Percentiles rank a stretch among this genome's conserved stretches.
phyloP scores from a whole-genome alignment of 2,329 filamentous ascomycete genomes.

The Anthostomella pinea region DNA sequence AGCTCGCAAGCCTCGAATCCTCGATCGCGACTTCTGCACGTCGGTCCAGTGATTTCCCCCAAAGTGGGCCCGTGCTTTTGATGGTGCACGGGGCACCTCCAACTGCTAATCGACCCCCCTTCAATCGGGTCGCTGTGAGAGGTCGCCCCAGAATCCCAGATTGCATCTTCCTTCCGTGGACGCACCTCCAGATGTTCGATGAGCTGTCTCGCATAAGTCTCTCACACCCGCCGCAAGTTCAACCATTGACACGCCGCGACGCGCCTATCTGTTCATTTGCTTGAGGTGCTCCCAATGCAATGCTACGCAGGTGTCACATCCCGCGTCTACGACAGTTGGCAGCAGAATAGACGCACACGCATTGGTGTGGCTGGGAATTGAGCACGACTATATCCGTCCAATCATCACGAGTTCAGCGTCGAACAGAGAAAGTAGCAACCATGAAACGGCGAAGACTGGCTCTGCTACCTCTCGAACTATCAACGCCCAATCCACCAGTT shows the following conservation, averaged over 20 bases:
- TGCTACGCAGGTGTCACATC: constrained; percentile 17
- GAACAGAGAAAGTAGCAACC: neutral
- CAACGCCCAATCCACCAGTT: constrained; percentile 5
- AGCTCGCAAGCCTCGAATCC: too few relatives aligned
- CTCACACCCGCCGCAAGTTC: constrained; percentile 15
- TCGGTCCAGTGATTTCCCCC: too few relatives aligned
- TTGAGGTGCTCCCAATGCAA: constrained; percentile 24
- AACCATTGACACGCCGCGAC: constrained; percentile 19
- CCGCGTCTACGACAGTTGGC: constrained; percentile 26
- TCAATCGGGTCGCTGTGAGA: constrained; percentile 15
- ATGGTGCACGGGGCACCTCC: constrained; percentile 6
- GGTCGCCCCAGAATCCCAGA: constrained; percentile 24
- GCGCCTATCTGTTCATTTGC: constrained; percentile 22
- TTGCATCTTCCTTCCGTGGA: constrained; percentile 9
- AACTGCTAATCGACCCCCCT: constrained; percentile 3
- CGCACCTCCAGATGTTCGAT: constrained; percentile 21
- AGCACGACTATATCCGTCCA: constrained; percentile 2
- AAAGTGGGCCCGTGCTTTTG: constrained; percentile 1
- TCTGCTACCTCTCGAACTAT: constrained; percentile 3
- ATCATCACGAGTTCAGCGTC: constrained; percentile 3
- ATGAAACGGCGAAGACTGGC: neutral
- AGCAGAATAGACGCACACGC: constrained; percentile 10
- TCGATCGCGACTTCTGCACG: too few relatives aligned
- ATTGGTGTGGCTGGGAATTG: constrained; percentile 1
- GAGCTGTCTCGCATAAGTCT: constrained; percentile 29